A percentile compares a stretch with the other conserved stretches of the same genome.
These are phyloP conservation scores for Heritiera littoralis DNA, from an alignment of 345 rosid genomes.

Conservation along the genomic window DNA sequence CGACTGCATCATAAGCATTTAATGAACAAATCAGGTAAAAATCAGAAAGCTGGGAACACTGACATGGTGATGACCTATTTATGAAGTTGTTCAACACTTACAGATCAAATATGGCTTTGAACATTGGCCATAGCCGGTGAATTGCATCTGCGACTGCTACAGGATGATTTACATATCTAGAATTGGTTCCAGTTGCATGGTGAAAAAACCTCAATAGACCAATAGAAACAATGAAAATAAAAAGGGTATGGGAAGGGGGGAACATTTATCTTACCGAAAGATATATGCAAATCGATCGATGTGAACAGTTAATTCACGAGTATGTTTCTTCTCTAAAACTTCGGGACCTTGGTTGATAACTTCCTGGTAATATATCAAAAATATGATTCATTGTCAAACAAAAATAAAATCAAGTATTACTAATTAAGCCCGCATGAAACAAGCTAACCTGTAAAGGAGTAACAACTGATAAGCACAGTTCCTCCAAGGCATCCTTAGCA, in stretches of 20 bases:
- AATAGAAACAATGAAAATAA: constrained; percentile 8
- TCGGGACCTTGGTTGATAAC: constrained; percentile 68
- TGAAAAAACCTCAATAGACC: constrained; percentile 22
- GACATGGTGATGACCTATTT: constrained; percentile 1
- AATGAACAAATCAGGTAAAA: constrained; percentile 27
- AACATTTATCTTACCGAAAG: constrained; percentile 64
- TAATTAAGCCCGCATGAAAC: neutral
- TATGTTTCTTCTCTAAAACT: constrained; percentile 79
- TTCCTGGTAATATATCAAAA: constrained; percentile 54
- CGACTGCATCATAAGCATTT: constrained; percentile 59
- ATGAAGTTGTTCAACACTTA: constrained; percentile 42
- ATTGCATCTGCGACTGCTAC: constrained; percentile 96
- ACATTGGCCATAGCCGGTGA: constrained; percentile 89
- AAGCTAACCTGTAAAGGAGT: constrained; percentile 77
- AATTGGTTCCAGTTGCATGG: constrained; percentile 29
- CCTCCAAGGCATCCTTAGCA: constrained; percentile 85
- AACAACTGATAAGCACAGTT: constrained; percentile 79
- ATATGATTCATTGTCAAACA: constrained; percentile 21
- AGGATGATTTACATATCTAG: constrained; percentile 91
- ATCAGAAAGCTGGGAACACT: constrained; percentile 13
- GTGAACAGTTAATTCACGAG: constrained; percentile 88
- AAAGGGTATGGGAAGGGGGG: neutral
- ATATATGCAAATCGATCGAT: constrained; percentile 96
- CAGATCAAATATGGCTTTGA: constrained; percentile 89
- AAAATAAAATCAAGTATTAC: constrained; percentile 8